Conservation (phyloP, 2,329 filamentous ascomycete species). For the Aspergillus ibericus region DNA sequence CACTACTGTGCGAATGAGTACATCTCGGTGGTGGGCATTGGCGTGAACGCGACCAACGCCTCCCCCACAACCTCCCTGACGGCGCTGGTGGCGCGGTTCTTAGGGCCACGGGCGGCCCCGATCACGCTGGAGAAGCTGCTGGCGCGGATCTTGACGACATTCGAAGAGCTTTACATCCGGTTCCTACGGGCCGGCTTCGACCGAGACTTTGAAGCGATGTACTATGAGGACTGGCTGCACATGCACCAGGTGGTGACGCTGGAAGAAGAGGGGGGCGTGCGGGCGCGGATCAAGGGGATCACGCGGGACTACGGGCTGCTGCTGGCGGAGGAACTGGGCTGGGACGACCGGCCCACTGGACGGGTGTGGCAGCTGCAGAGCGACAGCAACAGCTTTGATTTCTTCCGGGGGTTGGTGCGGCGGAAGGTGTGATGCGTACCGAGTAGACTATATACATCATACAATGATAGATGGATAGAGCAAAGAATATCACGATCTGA, state of each 20-base stretch:
- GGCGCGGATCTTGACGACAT: constrained; percentile 72
- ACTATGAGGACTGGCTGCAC: constrained; percentile 86
- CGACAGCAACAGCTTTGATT: constrained; percentile 98
- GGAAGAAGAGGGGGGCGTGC: constrained; percentile 74
- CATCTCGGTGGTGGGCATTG: constrained; percentile 81
- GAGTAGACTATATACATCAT: not conserved
- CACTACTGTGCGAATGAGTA: constrained; percentile 75
- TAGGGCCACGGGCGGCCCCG: constrained; percentile 46
- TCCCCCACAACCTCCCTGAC: constrained; percentile 86
- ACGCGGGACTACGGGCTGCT: constrained; percentile 89
- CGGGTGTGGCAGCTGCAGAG: constrained; percentile 83
- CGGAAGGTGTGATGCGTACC: constrained; percentile 62
- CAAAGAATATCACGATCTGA: too few species aligned
- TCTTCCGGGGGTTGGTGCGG: constrained; percentile 83
- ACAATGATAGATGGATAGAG: too few species aligned
- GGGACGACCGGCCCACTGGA: constrained; percentile 71
- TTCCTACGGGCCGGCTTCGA: constrained; percentile 79
- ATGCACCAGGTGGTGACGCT: constrained; percentile 71
- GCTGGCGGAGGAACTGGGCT: constrained; percentile 77
- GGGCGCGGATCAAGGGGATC: constrained; percentile 79
- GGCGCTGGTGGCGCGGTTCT: constrained; percentile 58
- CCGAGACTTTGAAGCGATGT: constrained; percentile 67
- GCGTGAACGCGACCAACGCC: constrained; percentile 80
- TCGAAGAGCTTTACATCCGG: constrained; percentile 73
- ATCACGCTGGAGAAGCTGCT: constrained; percentile 78